Percentiles rank a stretch among this genome's conserved stretches.
Conservation (phyloP, 176 grass and related monocot species). For the Chrysopogon serrulatus region DNA sequence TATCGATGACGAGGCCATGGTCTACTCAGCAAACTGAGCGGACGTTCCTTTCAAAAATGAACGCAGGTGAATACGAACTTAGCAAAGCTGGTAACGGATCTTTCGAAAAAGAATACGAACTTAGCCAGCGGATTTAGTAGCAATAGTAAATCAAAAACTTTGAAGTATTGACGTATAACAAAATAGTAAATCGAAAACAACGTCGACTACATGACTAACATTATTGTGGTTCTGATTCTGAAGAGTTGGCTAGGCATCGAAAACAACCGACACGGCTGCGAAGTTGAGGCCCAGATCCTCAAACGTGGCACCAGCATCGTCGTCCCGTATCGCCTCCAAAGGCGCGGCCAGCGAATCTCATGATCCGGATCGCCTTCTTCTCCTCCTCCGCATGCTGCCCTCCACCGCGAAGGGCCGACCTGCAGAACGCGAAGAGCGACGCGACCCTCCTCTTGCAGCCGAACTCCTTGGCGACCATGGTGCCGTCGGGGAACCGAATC, state of each 20-base stretch:
- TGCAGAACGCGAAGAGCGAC: constrained; percentile 25
- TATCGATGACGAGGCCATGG: too few relatives aligned
- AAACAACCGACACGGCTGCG: constrained; percentile 6
- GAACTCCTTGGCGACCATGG: constrained; percentile 20
- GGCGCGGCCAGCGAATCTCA: neutral
- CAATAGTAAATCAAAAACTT: too few relatives aligned
- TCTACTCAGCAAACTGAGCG: too few relatives aligned
- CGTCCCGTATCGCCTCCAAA: neutral
- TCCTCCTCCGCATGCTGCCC: neutral
- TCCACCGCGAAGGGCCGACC: neutral
- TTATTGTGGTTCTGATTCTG: too few relatives aligned
- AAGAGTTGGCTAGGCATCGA: neutral
- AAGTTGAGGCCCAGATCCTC: constrained; percentile 16
- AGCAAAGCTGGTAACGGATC: too few relatives aligned
- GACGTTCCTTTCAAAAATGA: too few relatives aligned
- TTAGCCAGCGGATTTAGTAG: too few relatives aligned
- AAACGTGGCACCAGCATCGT: neutral
- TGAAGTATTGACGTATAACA: too few relatives aligned
- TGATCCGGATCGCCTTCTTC: constrained; percentile 14
- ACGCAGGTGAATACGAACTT: too few relatives aligned
- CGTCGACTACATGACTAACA: too few relatives aligned
- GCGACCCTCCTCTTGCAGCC: neutral
- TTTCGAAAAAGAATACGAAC: too few relatives aligned
- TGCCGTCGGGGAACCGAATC: constrained; percentile 25
- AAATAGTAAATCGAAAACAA: too few relatives aligned